Evolutionary conservation across 2,329 filamentous ascomycete genomes (phyloP), one percentile per base, ranked within the genome.

Genomic region (Teratosphaeria epicoccoides): DNA sequence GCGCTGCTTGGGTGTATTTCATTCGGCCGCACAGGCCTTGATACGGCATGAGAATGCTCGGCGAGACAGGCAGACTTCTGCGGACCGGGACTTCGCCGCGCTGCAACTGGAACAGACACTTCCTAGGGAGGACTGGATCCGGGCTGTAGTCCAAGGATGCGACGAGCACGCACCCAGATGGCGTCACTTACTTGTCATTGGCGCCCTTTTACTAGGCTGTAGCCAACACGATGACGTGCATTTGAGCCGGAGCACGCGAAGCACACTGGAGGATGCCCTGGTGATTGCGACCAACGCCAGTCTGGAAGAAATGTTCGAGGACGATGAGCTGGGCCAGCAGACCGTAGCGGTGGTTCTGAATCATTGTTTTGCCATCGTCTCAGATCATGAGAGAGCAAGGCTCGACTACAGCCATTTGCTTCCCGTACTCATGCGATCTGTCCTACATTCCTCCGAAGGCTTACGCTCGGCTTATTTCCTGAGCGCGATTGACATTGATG

Each of bases 141-240:
- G 73, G 56, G 79, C 81, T 1, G 71, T 82, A 2, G 73, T 80
- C 2, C 74, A 73, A 40, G 81, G 80, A 7, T 80, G 81, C 14
- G 78, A 83, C 61, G 80, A 79, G 44, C 76, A 74, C 59, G 83
- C 73, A 25, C 78, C 76, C 17, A 75, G 87, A 63, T 95, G 88
- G 88, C 84, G 88, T 67, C 89, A 95, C 67, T 70, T 89, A 25
- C 73, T 95, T n/a, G 78, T 90, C 4, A 77, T 95, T 7, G 83
- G 83, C 0, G 90, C 88, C 2, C 73, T 95, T 22, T 70, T 95
- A 52, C 78, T 91, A 64, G 88, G 87, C 7, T 84, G 90, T 63
- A 84, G 86, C 58, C 74, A 77, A 14, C 76, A 80, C 54, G 78
- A 83, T 40, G 71, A 81, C 45, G 76, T 78, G 53, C 79, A 80